phyloP scores from a whole-genome alignment of 176 grass and related monocot species.

The Carex pumila region DNA sequence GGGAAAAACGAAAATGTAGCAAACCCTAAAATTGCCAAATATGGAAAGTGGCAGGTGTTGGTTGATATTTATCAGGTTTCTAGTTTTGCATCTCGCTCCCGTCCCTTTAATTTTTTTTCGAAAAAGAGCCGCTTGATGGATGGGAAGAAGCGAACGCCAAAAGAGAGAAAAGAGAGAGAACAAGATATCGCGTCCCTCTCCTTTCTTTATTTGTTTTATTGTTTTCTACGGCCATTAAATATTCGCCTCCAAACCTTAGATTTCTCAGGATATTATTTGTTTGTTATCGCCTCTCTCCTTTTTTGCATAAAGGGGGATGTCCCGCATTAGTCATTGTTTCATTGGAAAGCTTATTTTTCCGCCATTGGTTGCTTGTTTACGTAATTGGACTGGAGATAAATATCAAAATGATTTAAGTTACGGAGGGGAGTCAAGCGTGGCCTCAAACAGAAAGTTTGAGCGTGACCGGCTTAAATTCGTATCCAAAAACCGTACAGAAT shows the following conservation, averaged over 20 bases:
- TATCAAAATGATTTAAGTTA: background rate
- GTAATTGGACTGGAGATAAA: background rate
- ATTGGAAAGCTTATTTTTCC: background rate
- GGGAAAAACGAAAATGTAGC: background rate
- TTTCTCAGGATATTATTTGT: conserved; percentile 9
- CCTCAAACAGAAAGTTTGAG: background rate
- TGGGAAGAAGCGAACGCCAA: background rate
- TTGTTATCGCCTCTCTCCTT: background rate
- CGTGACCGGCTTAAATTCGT: background rate
- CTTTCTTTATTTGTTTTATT: conserved; percentile 19
- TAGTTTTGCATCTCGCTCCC: background rate
- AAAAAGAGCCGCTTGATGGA: background rate
- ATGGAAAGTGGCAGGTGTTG: conserved; percentile 47
- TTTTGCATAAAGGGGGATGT: background rate
- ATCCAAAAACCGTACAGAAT: background rate
- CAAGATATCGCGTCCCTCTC: conserved; percentile 1
- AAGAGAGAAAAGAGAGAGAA: conserved; percentile 12
- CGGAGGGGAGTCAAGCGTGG: background rate
- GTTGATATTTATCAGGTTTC: background rate
- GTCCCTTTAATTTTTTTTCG: background rate
- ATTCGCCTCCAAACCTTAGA: conserved; percentile 20
- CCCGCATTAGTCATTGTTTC: background rate
- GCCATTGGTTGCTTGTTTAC: background rate
- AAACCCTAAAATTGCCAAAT: conserved; percentile 50
- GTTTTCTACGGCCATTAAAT: conserved; percentile 14